phyloP scores from a whole-genome alignment of 768 basidiomycete genomes.

The Pseudohyphozyma bogoriensis region DNA sequence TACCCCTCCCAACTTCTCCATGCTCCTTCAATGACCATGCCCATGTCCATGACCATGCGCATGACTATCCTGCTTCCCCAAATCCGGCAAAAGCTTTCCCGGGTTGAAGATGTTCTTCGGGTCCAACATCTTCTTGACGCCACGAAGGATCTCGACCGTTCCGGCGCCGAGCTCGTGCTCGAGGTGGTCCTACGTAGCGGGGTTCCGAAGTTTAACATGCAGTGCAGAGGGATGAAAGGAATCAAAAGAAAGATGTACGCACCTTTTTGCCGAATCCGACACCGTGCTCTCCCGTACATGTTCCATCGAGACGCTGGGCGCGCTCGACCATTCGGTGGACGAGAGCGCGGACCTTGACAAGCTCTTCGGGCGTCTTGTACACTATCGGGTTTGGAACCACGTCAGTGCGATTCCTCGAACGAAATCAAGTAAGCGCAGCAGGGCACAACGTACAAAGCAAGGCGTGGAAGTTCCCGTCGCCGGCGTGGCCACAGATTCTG shows the following conservation, averaged over 20 bases:
- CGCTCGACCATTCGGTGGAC: constrained; percentile 38
- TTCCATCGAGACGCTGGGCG: constrained; percentile 42
- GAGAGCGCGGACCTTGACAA: constrained; percentile 23
- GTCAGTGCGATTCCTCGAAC: constrained; percentile 50
- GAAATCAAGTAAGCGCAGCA: constrained; percentile 19
- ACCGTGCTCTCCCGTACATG: constrained; percentile 40
- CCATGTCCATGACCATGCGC: too few relatives aligned
- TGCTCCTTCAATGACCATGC: too few relatives aligned
- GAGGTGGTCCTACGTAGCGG: constrained; percentile 49
- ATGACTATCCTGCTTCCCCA: too few relatives aligned
- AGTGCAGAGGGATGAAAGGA: not conserved
- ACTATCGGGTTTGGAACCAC: constrained; percentile 42
- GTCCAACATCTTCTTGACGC: constrained; percentile 67
- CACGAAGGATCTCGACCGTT: constrained; percentile 75
- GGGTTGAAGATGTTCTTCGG: constrained; percentile 66
- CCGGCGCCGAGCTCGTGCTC: constrained; percentile 67
- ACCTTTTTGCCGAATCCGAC: not conserved
- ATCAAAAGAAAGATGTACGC: not conserved
- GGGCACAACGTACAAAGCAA: not conserved
- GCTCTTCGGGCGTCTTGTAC: constrained; percentile 31
- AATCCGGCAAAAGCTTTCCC: too few relatives aligned
- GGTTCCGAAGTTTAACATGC: not conserved
- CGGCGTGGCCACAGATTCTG: constrained; percentile 48
- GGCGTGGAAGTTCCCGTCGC: constrained; percentile 18
- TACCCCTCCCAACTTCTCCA: too few relatives aligned